A percentile compares a stretch with the other conserved stretches of the same genome.
Conservation (phyloP, 2,329 filamentous ascomycete genomes). For the Aspergillus niger region DNA sequence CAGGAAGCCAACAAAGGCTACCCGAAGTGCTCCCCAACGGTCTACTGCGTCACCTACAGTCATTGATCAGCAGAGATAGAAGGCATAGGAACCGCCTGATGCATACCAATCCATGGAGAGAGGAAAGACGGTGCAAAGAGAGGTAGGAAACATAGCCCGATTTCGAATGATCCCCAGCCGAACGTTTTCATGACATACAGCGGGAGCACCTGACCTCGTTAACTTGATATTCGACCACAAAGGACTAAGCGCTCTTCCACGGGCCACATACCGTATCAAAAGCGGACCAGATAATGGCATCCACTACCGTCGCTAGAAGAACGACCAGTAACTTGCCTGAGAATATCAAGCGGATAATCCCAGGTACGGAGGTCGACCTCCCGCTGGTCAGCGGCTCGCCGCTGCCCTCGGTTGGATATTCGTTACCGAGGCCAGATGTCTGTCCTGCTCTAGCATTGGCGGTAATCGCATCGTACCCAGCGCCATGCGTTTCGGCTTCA, state of each 20-base stretch:
- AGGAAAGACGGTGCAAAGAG: slow-evolving; percentile 63
- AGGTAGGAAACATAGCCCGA: slow-evolving; percentile 60
- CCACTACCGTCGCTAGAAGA: slow-evolving; percentile 49
- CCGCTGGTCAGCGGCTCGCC: slow-evolving; percentile 15
- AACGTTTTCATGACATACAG: slow-evolving; percentile 59
- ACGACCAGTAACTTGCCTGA: slow-evolving; percentile 49
- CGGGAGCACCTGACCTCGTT: slow-evolving; percentile 49
- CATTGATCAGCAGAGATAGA: background rate
- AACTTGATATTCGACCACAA: background rate
- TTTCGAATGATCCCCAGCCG: slow-evolving; percentile 57
- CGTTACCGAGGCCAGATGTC: background rate
- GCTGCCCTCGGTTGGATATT: too few species aligned
- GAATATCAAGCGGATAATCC: slow-evolving; percentile 36
- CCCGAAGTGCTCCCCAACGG: slow-evolving; percentile 63
- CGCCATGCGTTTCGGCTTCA: background rate
- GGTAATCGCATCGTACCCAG: background rate
- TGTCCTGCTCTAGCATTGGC: background rate
- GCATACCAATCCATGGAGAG: slow-evolving; percentile 59
- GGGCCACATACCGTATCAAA: slow-evolving; percentile 50
- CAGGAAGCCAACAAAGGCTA: slow-evolving; percentile 58
- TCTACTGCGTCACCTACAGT: slow-evolving; percentile 41
- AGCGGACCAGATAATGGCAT: slow-evolving; percentile 55
- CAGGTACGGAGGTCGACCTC: slow-evolving; percentile 17
- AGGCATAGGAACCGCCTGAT: slow-evolving; percentile 13
- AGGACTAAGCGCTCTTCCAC: background rate